Percentiles rank a stretch among this genome's conserved stretches.
phyloP scores from a whole-genome alignment of 768 basidiomycete species.

The Mycena pura region DNA sequence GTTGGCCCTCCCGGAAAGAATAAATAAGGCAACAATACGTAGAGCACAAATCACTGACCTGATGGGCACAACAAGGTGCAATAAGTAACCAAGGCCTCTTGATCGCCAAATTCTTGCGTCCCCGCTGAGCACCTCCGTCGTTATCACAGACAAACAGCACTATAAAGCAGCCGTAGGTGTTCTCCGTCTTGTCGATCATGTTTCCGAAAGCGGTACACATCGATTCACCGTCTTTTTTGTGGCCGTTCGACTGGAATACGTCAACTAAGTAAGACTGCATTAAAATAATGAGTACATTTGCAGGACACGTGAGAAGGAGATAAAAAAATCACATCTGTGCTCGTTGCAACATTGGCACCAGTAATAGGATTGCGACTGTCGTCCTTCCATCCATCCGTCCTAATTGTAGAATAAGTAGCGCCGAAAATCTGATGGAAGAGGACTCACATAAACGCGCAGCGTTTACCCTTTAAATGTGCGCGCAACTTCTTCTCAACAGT shows the following conservation, averaged over 20 bases:
- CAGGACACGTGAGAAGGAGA: not conserved
- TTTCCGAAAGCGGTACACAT: constrained; percentile 34
- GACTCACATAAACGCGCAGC: constrained; percentile 20
- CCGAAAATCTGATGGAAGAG: too few species aligned
- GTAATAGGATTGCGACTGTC: constrained; percentile 28
- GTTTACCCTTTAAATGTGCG: constrained; percentile 12
- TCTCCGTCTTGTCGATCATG: constrained; percentile 34
- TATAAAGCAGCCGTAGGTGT: constrained; percentile 15
- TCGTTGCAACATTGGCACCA: constrained; percentile 32
- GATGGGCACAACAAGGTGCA: constrained; percentile 32
- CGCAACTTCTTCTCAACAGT: constrained; percentile 23
- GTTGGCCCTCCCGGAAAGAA: constrained; percentile 26
- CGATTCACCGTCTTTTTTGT: constrained; percentile 33
- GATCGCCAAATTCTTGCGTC: constrained; percentile 30
- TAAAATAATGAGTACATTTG: not conserved
- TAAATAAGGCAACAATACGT: not conserved
- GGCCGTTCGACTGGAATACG: constrained; percentile 28
- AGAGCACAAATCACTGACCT: constrained; percentile 18
- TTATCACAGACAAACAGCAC: constrained; percentile 32
- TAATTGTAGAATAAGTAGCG: not conserved
- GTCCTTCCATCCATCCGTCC: constrained; percentile 38
- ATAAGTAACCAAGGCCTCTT: constrained; percentile 30
- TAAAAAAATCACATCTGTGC: constrained; percentile 24
- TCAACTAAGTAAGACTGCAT: constrained; percentile 32
- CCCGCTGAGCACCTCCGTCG: constrained; percentile 34